phyloP scores from a whole-genome alignment of 352 stramenopile genomes.

The Phytophthora sojae region DNA sequence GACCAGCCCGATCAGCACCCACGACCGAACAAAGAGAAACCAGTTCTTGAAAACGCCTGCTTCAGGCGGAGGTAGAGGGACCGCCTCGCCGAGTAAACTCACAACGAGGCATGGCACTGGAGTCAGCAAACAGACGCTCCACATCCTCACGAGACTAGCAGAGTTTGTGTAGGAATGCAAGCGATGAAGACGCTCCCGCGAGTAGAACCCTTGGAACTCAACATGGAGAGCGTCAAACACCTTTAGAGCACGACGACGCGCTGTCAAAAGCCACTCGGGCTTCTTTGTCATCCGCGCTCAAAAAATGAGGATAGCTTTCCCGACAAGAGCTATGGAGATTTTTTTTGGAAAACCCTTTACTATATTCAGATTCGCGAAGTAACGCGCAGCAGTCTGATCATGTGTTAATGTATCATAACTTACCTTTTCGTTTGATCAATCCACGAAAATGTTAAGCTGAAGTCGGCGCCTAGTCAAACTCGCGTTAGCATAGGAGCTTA shows the following conservation, averaged over 20 bases:
- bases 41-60: slow-evolving; percentile 11
- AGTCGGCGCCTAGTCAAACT: background rate
- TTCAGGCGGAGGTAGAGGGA: slow-evolving; percentile 4
- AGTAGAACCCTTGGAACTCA: background rate
- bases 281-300: background rate
- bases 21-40: slow-evolving; percentile 14
- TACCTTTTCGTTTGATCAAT: background rate
- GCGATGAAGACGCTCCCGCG: background rate
- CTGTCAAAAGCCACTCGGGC: background rate
- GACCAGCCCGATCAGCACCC: slow-evolving; percentile 16
- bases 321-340: too few relatives aligned
- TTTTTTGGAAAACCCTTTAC: too few relatives aligned
- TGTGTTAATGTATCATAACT: too few relatives aligned
- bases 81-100: slow-evolving; percentile 13
- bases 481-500: background rate
- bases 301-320: too few relatives aligned
- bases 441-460: background rate
- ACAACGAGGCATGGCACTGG: slow-evolving; percentile 21
- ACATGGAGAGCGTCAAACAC: background rate
- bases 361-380: too few relatives aligned
- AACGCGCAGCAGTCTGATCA: too few relatives aligned
- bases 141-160: background rate
- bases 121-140: slow-evolving; percentile 6
- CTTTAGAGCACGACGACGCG: background rate
- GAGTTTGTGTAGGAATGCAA: background rate